Base-by-base conservation (phyloP, 1,284 basidiomycete species). In the Golubevia pallescens region DNA sequence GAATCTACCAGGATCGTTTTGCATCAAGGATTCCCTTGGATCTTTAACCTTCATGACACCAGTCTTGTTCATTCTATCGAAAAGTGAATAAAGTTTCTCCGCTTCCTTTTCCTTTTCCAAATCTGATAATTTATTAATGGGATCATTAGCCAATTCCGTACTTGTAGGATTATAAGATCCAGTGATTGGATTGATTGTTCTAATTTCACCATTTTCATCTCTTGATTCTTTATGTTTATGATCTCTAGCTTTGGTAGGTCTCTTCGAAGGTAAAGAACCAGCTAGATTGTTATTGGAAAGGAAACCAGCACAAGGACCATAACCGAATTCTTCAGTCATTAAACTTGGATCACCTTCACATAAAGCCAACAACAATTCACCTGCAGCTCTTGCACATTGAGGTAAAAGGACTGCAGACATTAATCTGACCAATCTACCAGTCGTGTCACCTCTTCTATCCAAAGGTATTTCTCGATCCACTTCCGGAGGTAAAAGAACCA, bases 221-320 rank as follows among this genome's bases (percentile, higher is more conserved):
- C 64, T 38, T 5, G 48, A 3, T 1, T 51, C 34, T 38, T 38
- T 38, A 38, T 10, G 5, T 38, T 38, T 38, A 5, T 4, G 10
- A n/a, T n/a, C n/a, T n/a, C n/a, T n/a, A 38, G 34, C 34, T 10
- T 38, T 38, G 34, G 34, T 38, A 38, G 5, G 2, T 6, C 21
- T 24, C 34, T 34, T 38, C 4, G 72, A 63, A 6, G 76, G 75
- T 34, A 77, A 51, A 1, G 76, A 71, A n/a, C 65, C 66, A 0
- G 69, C 66, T 4, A 69, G 68, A 10, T 70, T 70, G 3, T 56
- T 69, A 23, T 28, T 13, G 62, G 56, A 72, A 4, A 81, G 64
- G 65, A 79, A 81, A 0, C 78, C 78, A 2, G 77, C 77, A 57
- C 77, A 78, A 3, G 78, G 78, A 1, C 78, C 78, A 60, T 78